These are phyloP conservation scores for Curvularia sp. DNA, from an alignment of 2,329 filamentous ascomycete species.

Conservation along the genomic window DNA sequence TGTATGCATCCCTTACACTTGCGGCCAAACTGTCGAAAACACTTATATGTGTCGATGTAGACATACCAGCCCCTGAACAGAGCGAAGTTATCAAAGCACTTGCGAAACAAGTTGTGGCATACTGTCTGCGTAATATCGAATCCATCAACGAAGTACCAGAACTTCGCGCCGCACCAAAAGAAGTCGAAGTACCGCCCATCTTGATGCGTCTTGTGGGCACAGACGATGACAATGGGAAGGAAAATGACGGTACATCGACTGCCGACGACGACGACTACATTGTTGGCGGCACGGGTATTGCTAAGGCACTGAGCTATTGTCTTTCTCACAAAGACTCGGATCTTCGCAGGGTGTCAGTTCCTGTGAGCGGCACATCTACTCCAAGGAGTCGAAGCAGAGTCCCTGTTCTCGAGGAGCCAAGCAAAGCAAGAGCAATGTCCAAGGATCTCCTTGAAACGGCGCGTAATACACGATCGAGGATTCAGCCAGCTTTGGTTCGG, in stretches of 20 bases:
- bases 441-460: slow-evolving; percentile 87
- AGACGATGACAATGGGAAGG: slow-evolving; percentile 58
- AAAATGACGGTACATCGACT: slow-evolving; percentile 67
- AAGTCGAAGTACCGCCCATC: slow-evolving; percentile 76
- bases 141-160: slow-evolving; percentile 72
- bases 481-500: slow-evolving; percentile 83
- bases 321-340: slow-evolving; percentile 78
- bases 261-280: slow-evolving; percentile 95
- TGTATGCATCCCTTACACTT: slow-evolving; percentile 90
- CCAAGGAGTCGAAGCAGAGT: slow-evolving; percentile 52
- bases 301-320: slow-evolving; percentile 91
- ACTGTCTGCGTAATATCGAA: slow-evolving; percentile 91
- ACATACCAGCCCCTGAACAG: slow-evolving; percentile 80
- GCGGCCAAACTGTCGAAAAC: slow-evolving; percentile 83
- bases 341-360: slow-evolving; percentile 48
- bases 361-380: slow-evolving; percentile 62
- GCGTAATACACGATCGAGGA: slow-evolving; percentile 81
- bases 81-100: slow-evolving; percentile 90
- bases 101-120: slow-evolving; percentile 92
- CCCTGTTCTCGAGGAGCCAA: slow-evolving; percentile 25
- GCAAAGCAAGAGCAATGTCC: slow-evolving; percentile 75
- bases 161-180: slow-evolving; percentile 55
- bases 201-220: slow-evolving; percentile 86
- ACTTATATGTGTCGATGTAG: slow-evolving; percentile 89
- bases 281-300: slow-evolving; percentile 92